phyloP scores from a whole-genome alignment of 2,329 filamentous ascomycete genomes.

The Claviceps pusilla region DNA sequence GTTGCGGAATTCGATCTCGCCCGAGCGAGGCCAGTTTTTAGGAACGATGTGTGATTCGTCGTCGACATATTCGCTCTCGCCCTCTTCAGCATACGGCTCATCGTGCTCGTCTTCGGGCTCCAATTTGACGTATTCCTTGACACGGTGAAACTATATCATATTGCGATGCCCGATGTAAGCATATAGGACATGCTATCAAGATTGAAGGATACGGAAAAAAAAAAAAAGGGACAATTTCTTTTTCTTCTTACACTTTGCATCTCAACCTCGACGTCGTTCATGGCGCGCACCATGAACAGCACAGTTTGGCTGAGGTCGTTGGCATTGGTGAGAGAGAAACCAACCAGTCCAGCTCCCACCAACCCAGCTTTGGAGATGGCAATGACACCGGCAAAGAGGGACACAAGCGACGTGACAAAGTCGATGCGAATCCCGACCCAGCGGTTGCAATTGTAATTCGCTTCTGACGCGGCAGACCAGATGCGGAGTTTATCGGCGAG shows the following conservation, averaged over 20 bases:
- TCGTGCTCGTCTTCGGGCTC: conserved; percentile 30
- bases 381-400: conserved; percentile 35
- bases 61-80: conserved; percentile 25
- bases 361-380: conserved; percentile 32
- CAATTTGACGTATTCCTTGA: conserved; percentile 32
- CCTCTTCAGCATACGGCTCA: conserved; percentile 22
- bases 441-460: conserved; percentile 40
- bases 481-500: conserved; percentile 35
- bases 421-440: conserved; percentile 42
- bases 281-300: conserved; percentile 33
- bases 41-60: conserved; percentile 23
- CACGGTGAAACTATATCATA: conserved; percentile 27
- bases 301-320: conserved; percentile 39
- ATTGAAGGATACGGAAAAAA: background rate
- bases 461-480: conserved; percentile 31
- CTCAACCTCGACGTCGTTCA: conserved; percentile 43
- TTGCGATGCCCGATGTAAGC: too few relatives aligned
- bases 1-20: conserved; percentile 35
- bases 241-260: conserved; percentile 30
- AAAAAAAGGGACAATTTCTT: background rate
- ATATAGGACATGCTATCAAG: too few relatives aligned
- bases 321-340: conserved; percentile 41
- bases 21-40: conserved; percentile 28
- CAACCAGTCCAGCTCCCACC: conserved; percentile 37
- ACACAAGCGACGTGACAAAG: conserved; percentile 37